Evolutionary conservation across 2,329 filamentous ascomycete genomes (phyloP).

Genomic region (Pseudopithomyces chartarum): DNA sequence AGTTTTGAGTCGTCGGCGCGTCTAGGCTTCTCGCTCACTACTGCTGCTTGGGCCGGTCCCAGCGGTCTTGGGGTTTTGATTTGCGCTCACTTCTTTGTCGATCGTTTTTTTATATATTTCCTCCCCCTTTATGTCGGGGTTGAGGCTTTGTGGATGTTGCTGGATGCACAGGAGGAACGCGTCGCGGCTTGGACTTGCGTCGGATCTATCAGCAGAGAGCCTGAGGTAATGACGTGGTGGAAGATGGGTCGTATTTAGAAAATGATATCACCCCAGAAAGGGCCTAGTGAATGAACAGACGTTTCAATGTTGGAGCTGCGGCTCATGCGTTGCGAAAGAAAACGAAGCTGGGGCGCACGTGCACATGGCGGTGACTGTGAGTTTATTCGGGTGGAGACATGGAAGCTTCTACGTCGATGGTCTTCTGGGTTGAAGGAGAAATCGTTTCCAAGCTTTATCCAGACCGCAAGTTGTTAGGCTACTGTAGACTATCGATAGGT

Average conservation of each 20-base stretch:
- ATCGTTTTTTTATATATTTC: conserved; percentile 4
- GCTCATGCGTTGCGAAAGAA: background rate
- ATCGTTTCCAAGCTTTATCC: too few relatives aligned
- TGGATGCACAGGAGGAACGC: background rate
- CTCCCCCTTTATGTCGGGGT: background rate
- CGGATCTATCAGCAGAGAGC: background rate
- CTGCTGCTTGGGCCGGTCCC: conserved; percentile 37
- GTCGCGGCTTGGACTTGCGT: background rate
- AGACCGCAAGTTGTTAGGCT: too few relatives aligned
- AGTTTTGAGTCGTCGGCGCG: background rate
- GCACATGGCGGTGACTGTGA: background rate
- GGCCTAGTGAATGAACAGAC: background rate
- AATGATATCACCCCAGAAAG: background rate
- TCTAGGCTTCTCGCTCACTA: conserved; percentile 19
- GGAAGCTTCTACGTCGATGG: background rate
- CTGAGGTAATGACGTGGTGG: conserved; percentile 19
- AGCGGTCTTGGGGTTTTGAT: conserved; percentile 21
- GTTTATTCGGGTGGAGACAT: background rate
- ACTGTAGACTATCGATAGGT: too few relatives aligned
- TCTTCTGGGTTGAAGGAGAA: background rate
- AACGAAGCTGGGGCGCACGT: background rate
- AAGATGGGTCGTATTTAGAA: conserved; percentile 6
- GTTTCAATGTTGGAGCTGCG: background rate
- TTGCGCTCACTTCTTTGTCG: conserved; percentile 5
- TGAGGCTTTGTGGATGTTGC: background rate